These are phyloP conservation scores for Parathielavia hyrcaniae DNA, from an alignment of 495 filamentous ascomycete species.

Conservation along the genomic window DNA sequence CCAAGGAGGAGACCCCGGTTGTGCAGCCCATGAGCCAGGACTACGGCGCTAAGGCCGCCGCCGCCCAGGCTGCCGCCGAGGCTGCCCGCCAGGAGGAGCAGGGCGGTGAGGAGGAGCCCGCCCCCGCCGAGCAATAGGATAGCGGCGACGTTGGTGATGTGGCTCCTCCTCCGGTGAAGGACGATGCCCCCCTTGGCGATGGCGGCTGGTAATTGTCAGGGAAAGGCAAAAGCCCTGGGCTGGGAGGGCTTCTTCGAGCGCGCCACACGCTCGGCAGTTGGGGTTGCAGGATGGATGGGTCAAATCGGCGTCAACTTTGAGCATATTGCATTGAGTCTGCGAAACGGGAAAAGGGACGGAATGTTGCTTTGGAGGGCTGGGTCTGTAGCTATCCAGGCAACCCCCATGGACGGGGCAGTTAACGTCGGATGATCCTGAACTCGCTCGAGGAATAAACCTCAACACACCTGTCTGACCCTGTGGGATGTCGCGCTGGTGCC, in stretches of 20 bases:
- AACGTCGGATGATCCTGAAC: slow-evolving; percentile 27
- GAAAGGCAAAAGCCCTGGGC: slow-evolving; percentile 7
- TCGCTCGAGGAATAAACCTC: slow-evolving; percentile 23
- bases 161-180: slow-evolving; percentile 7
- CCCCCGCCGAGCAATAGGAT: slow-evolving; percentile 48
- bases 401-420: slow-evolving; percentile 23
- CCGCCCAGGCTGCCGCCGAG: slow-evolving; percentile 63
- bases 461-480: slow-evolving; percentile 10
- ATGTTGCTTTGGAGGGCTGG: slow-evolving; percentile 24
- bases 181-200: background rate
- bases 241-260: slow-evolving; percentile 19
- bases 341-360: slow-evolving; percentile 29
- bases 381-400: slow-evolving; percentile 23
- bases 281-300: slow-evolving; percentile 32
- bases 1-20: slow-evolving; percentile 95
- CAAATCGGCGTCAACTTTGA: slow-evolving; percentile 34
- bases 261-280: slow-evolving; percentile 21
- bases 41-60: slow-evolving; percentile 93
- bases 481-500: background rate
- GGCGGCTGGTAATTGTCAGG: slow-evolving; percentile 19
- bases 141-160: slow-evolving; percentile 12
- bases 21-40: slow-evolving; percentile 93
- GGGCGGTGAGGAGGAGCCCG: slow-evolving; percentile 46
- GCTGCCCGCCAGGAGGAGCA: slow-evolving; percentile 64
- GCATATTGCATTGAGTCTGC: slow-evolving; percentile 36